phyloP scores from a whole-genome alignment of 73 alveolate genomes.

The Blepharisma stoltei region DNA sequence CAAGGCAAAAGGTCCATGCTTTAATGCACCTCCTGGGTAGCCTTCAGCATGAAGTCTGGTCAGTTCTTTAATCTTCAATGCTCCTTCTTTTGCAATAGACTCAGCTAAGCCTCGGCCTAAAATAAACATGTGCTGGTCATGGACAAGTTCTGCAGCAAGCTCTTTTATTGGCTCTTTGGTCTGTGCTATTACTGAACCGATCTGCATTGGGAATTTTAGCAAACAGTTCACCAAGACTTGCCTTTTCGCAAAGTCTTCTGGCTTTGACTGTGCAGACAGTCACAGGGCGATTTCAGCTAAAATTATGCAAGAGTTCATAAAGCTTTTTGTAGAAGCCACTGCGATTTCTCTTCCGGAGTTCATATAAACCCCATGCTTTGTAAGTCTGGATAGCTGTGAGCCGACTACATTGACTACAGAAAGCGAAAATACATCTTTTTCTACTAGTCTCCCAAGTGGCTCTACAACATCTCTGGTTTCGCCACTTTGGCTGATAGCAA shows the following conservation, averaged over 20 bases:
- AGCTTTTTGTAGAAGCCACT: slow-evolving; percentile 87
- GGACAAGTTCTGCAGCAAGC: slow-evolving; percentile 49
- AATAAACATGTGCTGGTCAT: slow-evolving; percentile 54
- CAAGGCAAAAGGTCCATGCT: slow-evolving; percentile 81
- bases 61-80: slow-evolving; percentile 88
- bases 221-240: slow-evolving; percentile 28
- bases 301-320: slow-evolving; percentile 51
- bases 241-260: slow-evolving; percentile 9
- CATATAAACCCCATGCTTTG: slow-evolving; percentile 80
- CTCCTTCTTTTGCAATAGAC: slow-evolving; percentile 95
- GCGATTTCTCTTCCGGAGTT: slow-evolving; percentile 92
- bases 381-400: slow-evolving; percentile 69
- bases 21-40: slow-evolving; percentile 90
- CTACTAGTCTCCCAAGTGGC: slow-evolving; percentile 47
- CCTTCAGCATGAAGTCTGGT: slow-evolving; percentile 96
- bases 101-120: slow-evolving; percentile 88
- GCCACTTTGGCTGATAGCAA: slow-evolving; percentile 76
- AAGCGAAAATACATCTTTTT: slow-evolving; percentile 46
- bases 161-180: slow-evolving; percentile 40
- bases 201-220: slow-evolving; percentile 43
- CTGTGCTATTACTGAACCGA: slow-evolving; percentile 43
- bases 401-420: slow-evolving; percentile 83
- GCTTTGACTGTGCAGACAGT: slow-evolving; percentile 21
- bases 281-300: slow-evolving; percentile 45
- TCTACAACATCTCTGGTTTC: slow-evolving; percentile 81